Conservation (phyloP, 768 basidiomycete species). For the Boletus subcaerulescens region DNA sequence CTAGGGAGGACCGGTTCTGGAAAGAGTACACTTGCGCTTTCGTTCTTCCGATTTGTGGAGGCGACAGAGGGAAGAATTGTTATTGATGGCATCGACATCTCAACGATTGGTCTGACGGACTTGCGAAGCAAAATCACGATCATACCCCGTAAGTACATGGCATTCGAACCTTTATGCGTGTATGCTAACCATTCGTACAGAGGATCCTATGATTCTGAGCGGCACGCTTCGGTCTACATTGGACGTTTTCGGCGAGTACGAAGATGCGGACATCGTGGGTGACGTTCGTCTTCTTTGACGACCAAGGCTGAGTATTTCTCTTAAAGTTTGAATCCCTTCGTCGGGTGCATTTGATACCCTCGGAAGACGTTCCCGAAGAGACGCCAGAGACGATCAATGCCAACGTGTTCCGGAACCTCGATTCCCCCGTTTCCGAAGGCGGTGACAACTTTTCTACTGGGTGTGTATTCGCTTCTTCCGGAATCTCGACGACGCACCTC, state of each 20-base stretch:
- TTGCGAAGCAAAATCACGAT: slow-evolving; percentile 75
- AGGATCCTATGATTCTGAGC: slow-evolving; percentile 88
- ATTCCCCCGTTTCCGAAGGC: slow-evolving; percentile 74
- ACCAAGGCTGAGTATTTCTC: neutral
- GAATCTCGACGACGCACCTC: neutral
- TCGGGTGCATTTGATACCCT: slow-evolving; percentile 75
- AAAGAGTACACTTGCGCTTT: slow-evolving; percentile 79
- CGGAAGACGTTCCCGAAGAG: slow-evolving; percentile 44
- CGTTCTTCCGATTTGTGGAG: slow-evolving; percentile 91
- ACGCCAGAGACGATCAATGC: slow-evolving; percentile 49
- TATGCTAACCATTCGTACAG: slow-evolving; percentile 33
- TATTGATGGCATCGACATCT: slow-evolving; percentile 78
- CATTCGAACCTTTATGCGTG: neutral
- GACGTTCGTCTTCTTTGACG: neutral
- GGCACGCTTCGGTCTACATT: slow-evolving; percentile 78
- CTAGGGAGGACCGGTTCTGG: slow-evolving; percentile 70
- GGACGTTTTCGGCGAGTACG: slow-evolving; percentile 84
- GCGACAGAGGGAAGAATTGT: slow-evolving; percentile 70
- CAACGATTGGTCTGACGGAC: slow-evolving; percentile 77
- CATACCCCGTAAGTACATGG: slow-evolving; percentile 55
- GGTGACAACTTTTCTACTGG: slow-evolving; percentile 90
- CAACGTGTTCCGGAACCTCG: slow-evolving; percentile 76
- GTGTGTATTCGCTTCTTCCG: slow-evolving; percentile 35
- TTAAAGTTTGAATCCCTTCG: slow-evolving; percentile 76
- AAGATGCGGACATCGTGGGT: slow-evolving; percentile 77